Conservation (phyloP, 768 basidiomycete species). For the Mycena capillaripes region DNA sequence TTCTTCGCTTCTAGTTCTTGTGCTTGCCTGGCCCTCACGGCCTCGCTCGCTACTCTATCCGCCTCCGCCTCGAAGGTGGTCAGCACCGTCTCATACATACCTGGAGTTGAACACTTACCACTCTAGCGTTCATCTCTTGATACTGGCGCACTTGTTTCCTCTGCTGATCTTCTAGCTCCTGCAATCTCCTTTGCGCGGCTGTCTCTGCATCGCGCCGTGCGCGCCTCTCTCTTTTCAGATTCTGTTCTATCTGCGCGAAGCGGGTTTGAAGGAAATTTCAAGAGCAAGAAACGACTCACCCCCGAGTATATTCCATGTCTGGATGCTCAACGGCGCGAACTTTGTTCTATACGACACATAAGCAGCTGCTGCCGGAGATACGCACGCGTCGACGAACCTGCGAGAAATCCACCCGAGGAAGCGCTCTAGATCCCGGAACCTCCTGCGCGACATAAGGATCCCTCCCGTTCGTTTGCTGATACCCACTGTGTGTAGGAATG, state of each 20-base stretch:
- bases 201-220: not conserved
- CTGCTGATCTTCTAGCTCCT: no score
- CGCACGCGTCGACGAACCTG: not conserved
- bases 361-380: not conserved
- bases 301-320: not conserved
- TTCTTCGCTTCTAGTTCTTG: not conserved
- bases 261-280: not conserved
- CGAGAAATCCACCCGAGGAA: not conserved
- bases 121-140: not conserved
- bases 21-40: not conserved
- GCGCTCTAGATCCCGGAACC: not conserved
- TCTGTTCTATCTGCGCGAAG: not conserved
- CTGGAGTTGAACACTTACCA: no score
- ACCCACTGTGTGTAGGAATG: no score
- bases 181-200: not conserved
- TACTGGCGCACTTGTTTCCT: not conserved
- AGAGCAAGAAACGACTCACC: not conserved
- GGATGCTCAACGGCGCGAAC: not conserved
- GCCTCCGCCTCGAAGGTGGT: not conserved
- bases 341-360: not conserved
- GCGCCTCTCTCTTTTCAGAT: not conserved
- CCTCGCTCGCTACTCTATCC: no score
- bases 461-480: no score
- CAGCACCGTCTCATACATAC: no score
- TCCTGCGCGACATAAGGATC: not conserved